Conservation (phyloP, 2,329 filamentous ascomycete species). For the Aspergillus sp. region DNA sequence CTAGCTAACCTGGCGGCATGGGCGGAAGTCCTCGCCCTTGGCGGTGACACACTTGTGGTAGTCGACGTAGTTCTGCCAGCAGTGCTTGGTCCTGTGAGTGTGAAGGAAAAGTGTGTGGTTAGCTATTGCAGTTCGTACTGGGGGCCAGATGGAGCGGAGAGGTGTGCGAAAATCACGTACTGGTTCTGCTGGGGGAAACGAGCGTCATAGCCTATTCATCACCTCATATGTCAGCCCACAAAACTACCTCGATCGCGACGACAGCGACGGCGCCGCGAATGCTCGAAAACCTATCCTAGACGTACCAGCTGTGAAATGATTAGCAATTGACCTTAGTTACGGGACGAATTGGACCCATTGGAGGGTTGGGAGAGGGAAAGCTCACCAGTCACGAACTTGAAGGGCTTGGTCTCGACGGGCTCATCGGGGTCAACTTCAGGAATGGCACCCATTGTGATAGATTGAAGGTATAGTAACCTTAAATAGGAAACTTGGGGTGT, state of each 20-base stretch:
- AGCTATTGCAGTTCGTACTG: neutral
- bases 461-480: conserved; percentile 21
- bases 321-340: conserved; percentile 42
- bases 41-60: conserved; percentile 99
- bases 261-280: conserved; percentile 14
- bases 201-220: conserved; percentile 82
- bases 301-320: conserved; percentile 52
- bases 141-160: neutral
- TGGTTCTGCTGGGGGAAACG: conserved; percentile 96
- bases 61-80: conserved; percentile 99
- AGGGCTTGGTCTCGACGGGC: conserved; percentile 92
- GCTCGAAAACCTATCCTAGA: conserved; percentile 23
- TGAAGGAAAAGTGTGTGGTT: neutral
- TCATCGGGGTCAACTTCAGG: conserved; percentile 65
- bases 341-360: conserved; percentile 24
- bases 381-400: conserved; percentile 99
- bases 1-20: conserved; percentile 81
- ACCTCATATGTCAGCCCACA: conserved; percentile 32
- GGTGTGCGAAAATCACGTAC: conserved; percentile 36
- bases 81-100: conserved; percentile 77
- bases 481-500: conserved; percentile 14
- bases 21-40: conserved; percentile 98
- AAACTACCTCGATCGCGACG: conserved; percentile 12
- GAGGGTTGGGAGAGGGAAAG: conserved; percentile 22
- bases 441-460: conserved; percentile 79